Base-by-base conservation (phyloP, 2,329 filamentous ascomycete species). In the Xylogone sp. region DNA sequence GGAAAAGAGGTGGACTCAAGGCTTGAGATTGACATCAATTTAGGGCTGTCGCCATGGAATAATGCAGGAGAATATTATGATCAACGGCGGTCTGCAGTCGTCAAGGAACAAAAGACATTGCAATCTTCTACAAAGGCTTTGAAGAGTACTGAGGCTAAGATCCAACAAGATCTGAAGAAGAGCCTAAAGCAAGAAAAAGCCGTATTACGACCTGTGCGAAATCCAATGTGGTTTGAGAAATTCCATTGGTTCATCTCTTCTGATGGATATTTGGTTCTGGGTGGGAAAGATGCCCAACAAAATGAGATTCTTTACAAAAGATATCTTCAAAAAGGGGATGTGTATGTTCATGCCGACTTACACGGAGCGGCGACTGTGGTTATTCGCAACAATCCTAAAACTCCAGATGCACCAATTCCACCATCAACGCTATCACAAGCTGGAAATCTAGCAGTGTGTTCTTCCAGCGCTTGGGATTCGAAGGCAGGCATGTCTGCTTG, bases 401-500 rank as follows among this genome's bases (percentile, higher is more conserved):
- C 83, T 0, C 82, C 88, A 0, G 87, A 95, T 67, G 88, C 89
- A 1, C 91, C 92, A 0, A 93, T 99, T 21, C 90, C 94, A 2
- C 94, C 94, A 0, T 89, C 90, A 1, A 97, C 94, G 0, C 72
- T 99, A 2, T 87, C 90, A 0, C 94, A 99, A 71, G 94, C 94
- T 3, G 94, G 94, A 0, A 86, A 86, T 43, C 72, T 97, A 24
- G 85, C 87, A 0, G 88, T 99, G 4, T 90, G 89, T 56, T 88
- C 89, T 8, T 97, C 91, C 1, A 86, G 78, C 51, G 94, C 93
- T 0, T 99, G 94, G 94, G 94, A 97, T 54, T 93, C 89, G 1
- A 99, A 99, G 69, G 93, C 93, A 8, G 83, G 90, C 16, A 96
- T 97, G 88, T 87, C 88, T 18, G 92, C 93, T 8, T 99, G 90